Base-by-base conservation (phyloP, 176 grass and related monocot species). In the Rhynchospora pubera region DNA sequence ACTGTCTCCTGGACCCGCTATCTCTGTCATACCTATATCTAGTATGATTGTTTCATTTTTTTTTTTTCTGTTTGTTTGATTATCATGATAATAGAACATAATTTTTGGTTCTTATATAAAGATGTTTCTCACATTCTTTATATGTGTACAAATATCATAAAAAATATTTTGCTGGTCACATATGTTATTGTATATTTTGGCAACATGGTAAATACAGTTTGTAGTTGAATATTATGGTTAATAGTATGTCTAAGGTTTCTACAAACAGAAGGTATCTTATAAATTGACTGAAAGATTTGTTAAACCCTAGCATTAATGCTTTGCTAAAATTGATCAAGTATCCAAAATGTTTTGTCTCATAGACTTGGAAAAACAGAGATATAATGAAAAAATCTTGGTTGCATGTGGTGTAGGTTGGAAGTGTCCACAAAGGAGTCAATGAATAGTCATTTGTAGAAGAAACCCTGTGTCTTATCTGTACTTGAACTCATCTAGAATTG, bases 21-120 rank as follows among this genome's bases (percentile, higher is more conserved):
- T 82, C n/a, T 82, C 61, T 23, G 60, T 65, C 19, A 82, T 82
- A 16, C 79, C 79, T 62, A 82, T 82, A 26, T 82, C 79, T 5
- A 67, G 79, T 82, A 7, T n/a, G n/a, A n/a, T n/a, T n/a, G n/a
- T n/a, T n/a, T n/a, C 34, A 72, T 9, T 5, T 15, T 61, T 61
- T 28, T n/a, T 28, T 28, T 28, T n/a, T n/a, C n/a, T 62, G 19
- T 65, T 46, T 81, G 28, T 53, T 79, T 79, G 30, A 45, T 79
- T 60, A 48, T n/a, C n/a, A n/a, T 51, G 45, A 5, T 72, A 72
- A 26, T 28, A 26, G 22, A 30, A 52, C 46, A 72, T 76, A 51
- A 5, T 55, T 12, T 53, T 18, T 18, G 24, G 46, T 5, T 53
- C 15, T 28, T 53, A 42, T 26, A 19, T 50, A 23, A 43, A 47